These are phyloP conservation scores for Biscogniauxia sp. DNA, from an alignment of 2,329 filamentous ascomycete genomes.

Conservation along the genomic window DNA sequence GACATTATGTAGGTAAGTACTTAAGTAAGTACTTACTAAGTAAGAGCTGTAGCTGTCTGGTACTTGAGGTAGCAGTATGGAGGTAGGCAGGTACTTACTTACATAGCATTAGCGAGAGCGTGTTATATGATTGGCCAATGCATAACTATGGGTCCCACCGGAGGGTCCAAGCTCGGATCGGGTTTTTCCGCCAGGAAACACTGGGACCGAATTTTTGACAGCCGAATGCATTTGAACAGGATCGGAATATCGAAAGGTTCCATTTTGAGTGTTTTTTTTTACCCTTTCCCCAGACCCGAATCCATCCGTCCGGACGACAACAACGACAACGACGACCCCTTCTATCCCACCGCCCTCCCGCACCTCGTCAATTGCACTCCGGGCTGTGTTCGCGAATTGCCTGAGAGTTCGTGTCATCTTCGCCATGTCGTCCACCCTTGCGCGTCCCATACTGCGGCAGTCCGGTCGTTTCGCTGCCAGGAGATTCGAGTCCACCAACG, in stretches of 20 bases:
- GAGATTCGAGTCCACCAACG: conserved; percentile 60
- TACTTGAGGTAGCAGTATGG: too few species aligned
- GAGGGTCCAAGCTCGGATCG: conserved; percentile 26
- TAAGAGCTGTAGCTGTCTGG: too few species aligned
- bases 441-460: conserved; percentile 35
- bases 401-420: conserved; percentile 4
- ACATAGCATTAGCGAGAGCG: background rate
- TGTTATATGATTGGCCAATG: conserved; percentile 21
- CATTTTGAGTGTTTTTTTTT: conserved; percentile 51
- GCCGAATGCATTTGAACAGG: conserved; percentile 11
- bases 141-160: conserved; percentile 1
- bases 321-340: conserved; percentile 19
- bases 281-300: conserved; percentile 2
- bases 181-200: conserved; percentile 31
- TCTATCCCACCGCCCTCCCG: conserved; percentile 5
- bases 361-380: conserved; percentile 18
- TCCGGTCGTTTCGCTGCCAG: conserved; percentile 43
- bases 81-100: too few species aligned
- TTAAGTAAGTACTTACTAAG: too few species aligned
- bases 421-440: conserved; percentile 31
- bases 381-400: conserved; percentile 5
- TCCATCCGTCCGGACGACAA: conserved; percentile 12
- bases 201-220: conserved; percentile 20
- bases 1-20: too few species aligned
- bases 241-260: conserved; percentile 34